Conservation (phyloP, 2,329 filamentous ascomycete species). For the Sporothrix curviconia region DNA sequence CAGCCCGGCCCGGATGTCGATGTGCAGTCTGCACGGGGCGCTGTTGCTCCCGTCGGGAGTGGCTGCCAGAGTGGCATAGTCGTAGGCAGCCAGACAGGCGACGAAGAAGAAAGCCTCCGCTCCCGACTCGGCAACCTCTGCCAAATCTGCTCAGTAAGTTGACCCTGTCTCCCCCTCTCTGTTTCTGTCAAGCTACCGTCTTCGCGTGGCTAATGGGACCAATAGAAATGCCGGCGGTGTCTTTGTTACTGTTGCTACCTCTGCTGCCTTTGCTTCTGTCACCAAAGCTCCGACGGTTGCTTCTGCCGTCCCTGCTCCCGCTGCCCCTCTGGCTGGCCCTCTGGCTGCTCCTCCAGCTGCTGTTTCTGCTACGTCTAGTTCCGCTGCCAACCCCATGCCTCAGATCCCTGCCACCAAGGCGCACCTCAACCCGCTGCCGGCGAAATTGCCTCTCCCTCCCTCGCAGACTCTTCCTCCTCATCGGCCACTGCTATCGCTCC, state of each 20-base stretch:
- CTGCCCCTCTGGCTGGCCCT: no score
- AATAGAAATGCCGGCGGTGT: slow-evolving; percentile 27
- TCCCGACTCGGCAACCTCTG: no score
- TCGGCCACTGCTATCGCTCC: slow-evolving; percentile 20
- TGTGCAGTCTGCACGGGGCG: slow-evolving; percentile 64
- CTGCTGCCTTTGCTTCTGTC: no score
- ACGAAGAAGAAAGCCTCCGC: no score
- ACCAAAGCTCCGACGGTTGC: no score
- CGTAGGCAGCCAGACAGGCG: neutral
- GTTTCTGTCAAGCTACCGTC: no score
- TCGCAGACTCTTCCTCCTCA: neutral
- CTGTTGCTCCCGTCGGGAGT: slow-evolving; percentile 18
- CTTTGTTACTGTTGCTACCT: slow-evolving; percentile 31
- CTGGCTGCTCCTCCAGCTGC: no score
- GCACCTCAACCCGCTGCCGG: slow-evolving; percentile 22
- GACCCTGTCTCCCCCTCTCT: no score
- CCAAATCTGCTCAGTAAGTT: neutral
- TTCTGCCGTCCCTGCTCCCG: slow-evolving; percentile 23
- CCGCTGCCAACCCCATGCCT: no score
- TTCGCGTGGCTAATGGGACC: no score
- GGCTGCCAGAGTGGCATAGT: slow-evolving; percentile 7
- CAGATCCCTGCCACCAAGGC: slow-evolving; percentile 37
- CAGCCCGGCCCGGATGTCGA: slow-evolving; percentile 13
- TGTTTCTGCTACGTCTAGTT: no score
- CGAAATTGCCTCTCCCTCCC: slow-evolving; percentile 20